Base-by-base conservation (phyloP, 2,329 filamentous ascomycete species). In the Ophiostoma sp. region DNA sequence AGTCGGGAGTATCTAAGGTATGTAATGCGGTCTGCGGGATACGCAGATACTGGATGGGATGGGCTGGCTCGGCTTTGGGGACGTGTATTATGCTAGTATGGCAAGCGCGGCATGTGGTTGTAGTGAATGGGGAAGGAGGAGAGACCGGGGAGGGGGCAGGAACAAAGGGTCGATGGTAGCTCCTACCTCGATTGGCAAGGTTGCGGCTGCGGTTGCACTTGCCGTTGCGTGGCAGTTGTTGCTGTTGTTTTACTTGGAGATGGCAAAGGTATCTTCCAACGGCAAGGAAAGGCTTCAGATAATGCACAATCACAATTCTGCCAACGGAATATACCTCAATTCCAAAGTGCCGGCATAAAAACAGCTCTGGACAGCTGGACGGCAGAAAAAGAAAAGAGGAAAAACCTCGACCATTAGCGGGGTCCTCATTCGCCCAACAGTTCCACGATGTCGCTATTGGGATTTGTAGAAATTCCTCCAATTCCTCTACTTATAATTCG, bases 401-500 rank as follows among this genome's bases (percentile, higher is more conserved):
- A 70, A 70, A 57, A 62, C 23, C 69, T 68, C 69, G 66, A 57
- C 44, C 17, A 70, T 67, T 68, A 71, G 70, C 70, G 70, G 70
- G 70, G 70, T 67, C 52, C 48, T 64, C 27, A 67, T 64, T 71
- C 67, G 48, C 64, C 36, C 57, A 68, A 68, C 52, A 67, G 33
- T 54, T 67, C 39, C 65, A 67, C 39, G 65, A 67, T 41, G 44
- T 33, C 52, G 23, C 57, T 11, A 8, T 52, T 20, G 17, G 17
- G 7, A 54, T 66, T 39, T 48, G 31, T 31, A 23, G 5, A 48
- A n/a, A 15, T 27, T 57, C n/a, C 5, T 54, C 10, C 10, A 13
- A 27, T 23, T 27, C 10, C 17, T 52, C n/a, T 52, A 52, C 15
- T 52, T 52, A 20, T 15, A 4, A 20, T 20, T 48, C 2, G 36